Conservation (phyloP, 2,329 filamentous ascomycete species). For the Leptographium radiaticola region DNA sequence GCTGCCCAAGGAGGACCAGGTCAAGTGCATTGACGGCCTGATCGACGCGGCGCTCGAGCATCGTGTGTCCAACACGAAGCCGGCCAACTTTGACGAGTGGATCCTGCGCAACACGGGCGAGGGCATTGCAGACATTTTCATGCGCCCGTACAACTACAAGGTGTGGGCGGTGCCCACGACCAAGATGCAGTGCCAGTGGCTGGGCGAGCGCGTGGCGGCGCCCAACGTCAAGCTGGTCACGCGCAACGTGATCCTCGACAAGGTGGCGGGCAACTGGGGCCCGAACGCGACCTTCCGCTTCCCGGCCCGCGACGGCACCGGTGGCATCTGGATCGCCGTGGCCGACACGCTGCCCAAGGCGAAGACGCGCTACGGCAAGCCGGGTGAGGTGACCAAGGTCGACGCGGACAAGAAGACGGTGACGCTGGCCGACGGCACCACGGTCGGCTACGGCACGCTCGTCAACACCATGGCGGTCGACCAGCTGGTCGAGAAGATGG, state of each 20-base stretch:
- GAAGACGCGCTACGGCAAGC: conserved; percentile 81
- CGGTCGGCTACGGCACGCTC: conserved; percentile 81
- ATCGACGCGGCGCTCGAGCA: conserved; percentile 86
- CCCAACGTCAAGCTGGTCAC: conserved; percentile 90
- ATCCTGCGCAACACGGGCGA: conserved; percentile 84
- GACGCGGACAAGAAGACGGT: conserved; percentile 77
- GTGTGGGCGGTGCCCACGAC: conserved; percentile 98
- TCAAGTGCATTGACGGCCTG: conserved; percentile 85
- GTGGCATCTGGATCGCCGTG: conserved; percentile 97
- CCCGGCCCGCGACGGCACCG: conserved; percentile 87
- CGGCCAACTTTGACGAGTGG: conserved; percentile 96
- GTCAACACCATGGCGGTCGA: conserved; percentile 96
- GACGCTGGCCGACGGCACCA: conserved; percentile 71
- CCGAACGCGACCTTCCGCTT: conserved; percentile 98
- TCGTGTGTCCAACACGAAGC: conserved; percentile 80
- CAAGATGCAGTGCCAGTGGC: conserved; percentile 99
- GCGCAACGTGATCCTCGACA: conserved; percentile 89
- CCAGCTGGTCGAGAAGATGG: conserved; percentile 74
- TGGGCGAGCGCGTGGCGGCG: conserved; percentile 94
- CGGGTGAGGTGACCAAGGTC: conserved; percentile 73
- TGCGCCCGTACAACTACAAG: conserved; percentile 99
- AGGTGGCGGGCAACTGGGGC: conserved; percentile 94
- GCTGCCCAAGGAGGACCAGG: conserved; percentile 94
- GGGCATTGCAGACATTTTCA: conserved; percentile 89
- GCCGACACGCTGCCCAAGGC: conserved; percentile 84